A percentile compares a stretch with the other conserved stretches of the same genome.
These are phyloP conservation scores for Tuber microsphaerosporum DNA, from an alignment of 495 filamentous ascomycete species.

Conservation along the genomic window DNA sequence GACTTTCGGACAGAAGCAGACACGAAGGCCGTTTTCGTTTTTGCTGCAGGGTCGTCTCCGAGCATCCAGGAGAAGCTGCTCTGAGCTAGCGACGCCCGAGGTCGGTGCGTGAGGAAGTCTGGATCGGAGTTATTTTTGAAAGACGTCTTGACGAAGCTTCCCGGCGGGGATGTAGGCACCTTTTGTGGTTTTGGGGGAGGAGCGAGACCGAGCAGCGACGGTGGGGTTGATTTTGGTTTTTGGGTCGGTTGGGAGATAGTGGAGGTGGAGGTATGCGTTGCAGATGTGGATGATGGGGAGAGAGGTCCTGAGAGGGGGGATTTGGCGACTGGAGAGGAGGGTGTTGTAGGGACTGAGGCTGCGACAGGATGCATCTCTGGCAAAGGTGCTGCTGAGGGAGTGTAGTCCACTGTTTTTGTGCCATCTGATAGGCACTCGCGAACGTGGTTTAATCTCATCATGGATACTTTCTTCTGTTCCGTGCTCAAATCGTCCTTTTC, in stretches of 20 bases:
- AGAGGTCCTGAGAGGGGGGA: conserved; percentile 4
- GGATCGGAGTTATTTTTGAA: conserved; percentile 41
- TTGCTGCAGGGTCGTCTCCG: conserved; percentile 40
- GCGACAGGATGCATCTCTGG: not conserved
- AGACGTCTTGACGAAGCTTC: conserved; percentile 36
- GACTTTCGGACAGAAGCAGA: conserved; percentile 2
- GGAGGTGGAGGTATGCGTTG: conserved; percentile 3
- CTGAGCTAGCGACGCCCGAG: conserved; percentile 65
- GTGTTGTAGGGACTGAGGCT: not conserved
- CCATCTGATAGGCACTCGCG: conserved; percentile 33
- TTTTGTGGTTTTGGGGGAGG: conserved; percentile 22
- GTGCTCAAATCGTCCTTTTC: conserved; percentile 18
- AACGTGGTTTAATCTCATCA: conserved; percentile 25
- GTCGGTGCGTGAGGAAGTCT: conserved; percentile 37
- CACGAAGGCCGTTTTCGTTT: conserved; percentile 36
- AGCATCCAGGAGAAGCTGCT: conserved; percentile 96
- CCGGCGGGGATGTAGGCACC: conserved; percentile 33
- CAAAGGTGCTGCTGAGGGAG: not conserved
- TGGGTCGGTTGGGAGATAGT: not conserved
- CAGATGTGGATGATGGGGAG: conserved; percentile 6
- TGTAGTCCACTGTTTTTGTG: conserved; percentile 14
- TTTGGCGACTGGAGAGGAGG: not conserved
- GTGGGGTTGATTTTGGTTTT: conserved; percentile 6
- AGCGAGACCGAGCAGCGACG: conserved; percentile 1
- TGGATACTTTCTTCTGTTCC: conserved; percentile 12